Percentiles rank a stretch among this genome's conserved stretches.
phyloP scores from a whole-genome alignment of 768 basidiomycete genomes.

The Lactarius akahatsu region DNA sequence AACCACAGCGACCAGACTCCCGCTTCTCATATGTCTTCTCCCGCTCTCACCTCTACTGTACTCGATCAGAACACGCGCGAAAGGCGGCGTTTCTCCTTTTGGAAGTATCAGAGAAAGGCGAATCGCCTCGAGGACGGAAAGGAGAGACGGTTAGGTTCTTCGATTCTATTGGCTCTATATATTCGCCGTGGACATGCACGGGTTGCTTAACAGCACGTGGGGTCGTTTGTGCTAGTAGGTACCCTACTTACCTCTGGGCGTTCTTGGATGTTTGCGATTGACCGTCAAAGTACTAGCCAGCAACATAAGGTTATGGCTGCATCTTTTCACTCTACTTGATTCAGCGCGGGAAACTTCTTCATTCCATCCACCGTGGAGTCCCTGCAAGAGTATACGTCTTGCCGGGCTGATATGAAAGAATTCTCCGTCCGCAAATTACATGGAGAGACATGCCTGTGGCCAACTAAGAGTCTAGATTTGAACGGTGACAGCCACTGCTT shows the following conservation, averaged over 20 bases:
- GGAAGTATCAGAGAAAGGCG: neutral
- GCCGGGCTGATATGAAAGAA: no score
- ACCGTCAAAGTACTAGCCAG: no score
- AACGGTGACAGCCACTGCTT: no score
- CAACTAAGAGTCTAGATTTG: no score
- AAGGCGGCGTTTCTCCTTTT: neutral
- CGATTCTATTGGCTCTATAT: neutral
- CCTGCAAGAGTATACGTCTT: no score
- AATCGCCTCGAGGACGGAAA: neutral
- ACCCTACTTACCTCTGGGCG: neutral
- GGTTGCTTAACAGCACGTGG: neutral
- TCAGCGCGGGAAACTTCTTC: neutral
- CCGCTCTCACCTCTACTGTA: neutral
- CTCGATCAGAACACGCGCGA: neutral
- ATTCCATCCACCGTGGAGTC: no score
- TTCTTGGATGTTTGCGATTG: neutral
- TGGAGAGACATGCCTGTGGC: no score
- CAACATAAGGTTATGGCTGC: no score
- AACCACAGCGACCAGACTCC: neutral
- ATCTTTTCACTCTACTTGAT: neutral
- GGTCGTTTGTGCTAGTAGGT: neutral
- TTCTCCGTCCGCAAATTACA: no score
- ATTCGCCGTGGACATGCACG: neutral
- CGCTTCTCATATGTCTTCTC: neutral
- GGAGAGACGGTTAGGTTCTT: neutral